Evolutionary conservation across 78 protist species (phyloP), one percentile per base, ranked within the genome.

Genomic region (Chrysochromulina tobinii): DNA sequence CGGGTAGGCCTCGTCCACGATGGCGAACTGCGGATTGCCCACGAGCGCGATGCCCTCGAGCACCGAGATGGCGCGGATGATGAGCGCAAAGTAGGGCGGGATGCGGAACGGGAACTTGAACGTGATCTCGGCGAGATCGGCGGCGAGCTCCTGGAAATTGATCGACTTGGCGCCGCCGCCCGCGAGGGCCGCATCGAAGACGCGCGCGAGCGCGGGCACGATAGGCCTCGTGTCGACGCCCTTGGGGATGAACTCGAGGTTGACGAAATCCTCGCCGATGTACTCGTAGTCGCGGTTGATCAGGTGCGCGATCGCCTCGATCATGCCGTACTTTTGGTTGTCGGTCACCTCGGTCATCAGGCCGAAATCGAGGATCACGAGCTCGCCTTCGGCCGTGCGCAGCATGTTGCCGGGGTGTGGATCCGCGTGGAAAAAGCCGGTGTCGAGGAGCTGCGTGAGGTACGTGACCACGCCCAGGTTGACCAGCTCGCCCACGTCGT

Each of bases 351-450:
- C 54, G 25, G 87, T 89, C 92, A 89, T 89, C 61, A 90, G 92
- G 27, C 92, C 92, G 67, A 90, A 90, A 66, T 90, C 92, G 83
- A 90, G 87, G 88, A 90, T 75, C 18, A 86, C 92, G 7, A 90
- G 88, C 38, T 57, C 48, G 53, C 92, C 92, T 21, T 90, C 92
- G 55, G 92, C 83, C 48, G 92, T 53, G 87, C 88, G 59, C 57
- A 85, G 27, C 67, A 86, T 90, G 58, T 54, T 58, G 55, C 75
- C 79, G 23, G 92, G 92, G 92, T 90, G 92, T 38, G 92, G 92
- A 51, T 90, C 92, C 17, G 92, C 92, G 89, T 90, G 92, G 88
- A 90, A 90, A 66, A 90, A 75, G 81, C 92, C 92, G 21, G 59
- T 48, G 25, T 90, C 92, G 18, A 90, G 92, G 51, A 90, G 88